Evolutionary conservation across 768 basidiomycete species (phyloP).

Genomic region (Brasilioporus rufonigricans): DNA sequence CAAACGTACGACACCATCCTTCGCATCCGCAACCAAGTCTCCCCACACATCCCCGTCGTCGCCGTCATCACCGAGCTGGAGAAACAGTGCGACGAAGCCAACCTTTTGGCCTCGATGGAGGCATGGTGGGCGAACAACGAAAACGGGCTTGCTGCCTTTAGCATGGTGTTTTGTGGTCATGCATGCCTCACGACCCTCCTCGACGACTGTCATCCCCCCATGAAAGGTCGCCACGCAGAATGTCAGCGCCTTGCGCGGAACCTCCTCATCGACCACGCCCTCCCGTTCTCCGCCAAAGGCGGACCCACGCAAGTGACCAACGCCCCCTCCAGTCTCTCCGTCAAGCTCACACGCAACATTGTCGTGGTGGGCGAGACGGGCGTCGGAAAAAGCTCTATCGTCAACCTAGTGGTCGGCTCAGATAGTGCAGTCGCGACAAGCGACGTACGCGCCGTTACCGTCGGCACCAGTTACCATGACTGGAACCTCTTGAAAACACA

Average conservation of each 20-base stretch:
- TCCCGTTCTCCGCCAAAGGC: slow-evolving; percentile 7
- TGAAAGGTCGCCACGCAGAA: slow-evolving; percentile 12
- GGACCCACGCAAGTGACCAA: background rate
- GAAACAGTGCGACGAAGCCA: slow-evolving; percentile 12
- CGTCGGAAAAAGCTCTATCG: no score
- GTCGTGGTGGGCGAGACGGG: slow-evolving; percentile 42
- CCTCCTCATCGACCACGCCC: slow-evolving; percentile 21
- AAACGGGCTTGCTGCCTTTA: background rate
- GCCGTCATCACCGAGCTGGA: slow-evolving; percentile 27
- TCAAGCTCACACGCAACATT: slow-evolving; percentile 28
- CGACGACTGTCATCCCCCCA: slow-evolving; percentile 18
- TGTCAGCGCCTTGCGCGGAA: slow-evolving; percentile 22
- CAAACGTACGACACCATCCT: slow-evolving; percentile 16
- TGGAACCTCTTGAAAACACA: slow-evolving; percentile 21
- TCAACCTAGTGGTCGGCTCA: slow-evolving; percentile 15
- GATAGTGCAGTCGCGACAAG: slow-evolving; percentile 16
- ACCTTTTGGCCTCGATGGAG: slow-evolving; percentile 23
- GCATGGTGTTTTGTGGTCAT: slow-evolving; percentile 18
- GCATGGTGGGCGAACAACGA: slow-evolving; percentile 20
- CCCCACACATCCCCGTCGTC: slow-evolving; percentile 19
- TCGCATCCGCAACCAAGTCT: slow-evolving; percentile 22
- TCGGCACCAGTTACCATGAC: slow-evolving; percentile 23
- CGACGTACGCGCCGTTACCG: slow-evolving; percentile 18
- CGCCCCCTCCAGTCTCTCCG: slow-evolving; percentile 6
- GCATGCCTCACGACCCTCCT: slow-evolving; percentile 25